These are phyloP conservation scores for Rhinocladiella similis DNA, from an alignment of 2,329 filamentous ascomycete genomes.

Conservation along the genomic window DNA sequence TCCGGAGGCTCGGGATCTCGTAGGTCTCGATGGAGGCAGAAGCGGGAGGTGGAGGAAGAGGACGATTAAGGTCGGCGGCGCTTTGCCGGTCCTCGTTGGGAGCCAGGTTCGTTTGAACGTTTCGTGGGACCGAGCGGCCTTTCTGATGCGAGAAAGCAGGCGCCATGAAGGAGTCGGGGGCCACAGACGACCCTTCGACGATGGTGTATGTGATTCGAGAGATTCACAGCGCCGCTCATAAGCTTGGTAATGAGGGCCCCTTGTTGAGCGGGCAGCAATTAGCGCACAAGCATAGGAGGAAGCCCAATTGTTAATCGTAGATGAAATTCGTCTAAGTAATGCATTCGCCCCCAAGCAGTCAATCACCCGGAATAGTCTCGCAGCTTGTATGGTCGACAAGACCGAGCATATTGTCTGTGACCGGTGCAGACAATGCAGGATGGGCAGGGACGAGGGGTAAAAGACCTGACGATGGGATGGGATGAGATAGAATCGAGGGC, in stretches of 20 bases:
- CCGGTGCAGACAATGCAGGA: slow-evolving; percentile 10
- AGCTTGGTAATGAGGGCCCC: slow-evolving; percentile 7
- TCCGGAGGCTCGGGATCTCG: slow-evolving; percentile 32
- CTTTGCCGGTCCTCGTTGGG: slow-evolving; percentile 11
- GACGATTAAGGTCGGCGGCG: slow-evolving; percentile 24
- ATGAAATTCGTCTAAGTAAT: neutral
- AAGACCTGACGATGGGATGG: neutral
- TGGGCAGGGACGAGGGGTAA: slow-evolving; percentile 3
- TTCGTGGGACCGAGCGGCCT: slow-evolving; percentile 17
- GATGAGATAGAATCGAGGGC: neutral
- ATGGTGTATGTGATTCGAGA: neutral
- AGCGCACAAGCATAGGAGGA: slow-evolving; percentile 8
- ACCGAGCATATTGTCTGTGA: slow-evolving; percentile 22
- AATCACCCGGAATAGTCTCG: slow-evolving; percentile 25
- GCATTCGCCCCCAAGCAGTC: slow-evolving; percentile 4
- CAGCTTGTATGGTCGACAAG: slow-evolving; percentile 16
- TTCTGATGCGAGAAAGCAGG: slow-evolving; percentile 13
- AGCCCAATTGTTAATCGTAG: slow-evolving; percentile 1
- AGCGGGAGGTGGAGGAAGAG: slow-evolving; percentile 24
- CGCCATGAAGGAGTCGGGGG: slow-evolving; percentile 16
- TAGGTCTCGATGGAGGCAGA: slow-evolving; percentile 24
- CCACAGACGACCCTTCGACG: slow-evolving; percentile 1
- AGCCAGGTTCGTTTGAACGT: slow-evolving; percentile 9
- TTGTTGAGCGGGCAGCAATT: slow-evolving; percentile 5
- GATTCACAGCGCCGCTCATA: slow-evolving; percentile 10